phyloP scores from a whole-genome alignment of 495 filamentous ascomycete genomes.

The Penicillium silybi region DNA sequence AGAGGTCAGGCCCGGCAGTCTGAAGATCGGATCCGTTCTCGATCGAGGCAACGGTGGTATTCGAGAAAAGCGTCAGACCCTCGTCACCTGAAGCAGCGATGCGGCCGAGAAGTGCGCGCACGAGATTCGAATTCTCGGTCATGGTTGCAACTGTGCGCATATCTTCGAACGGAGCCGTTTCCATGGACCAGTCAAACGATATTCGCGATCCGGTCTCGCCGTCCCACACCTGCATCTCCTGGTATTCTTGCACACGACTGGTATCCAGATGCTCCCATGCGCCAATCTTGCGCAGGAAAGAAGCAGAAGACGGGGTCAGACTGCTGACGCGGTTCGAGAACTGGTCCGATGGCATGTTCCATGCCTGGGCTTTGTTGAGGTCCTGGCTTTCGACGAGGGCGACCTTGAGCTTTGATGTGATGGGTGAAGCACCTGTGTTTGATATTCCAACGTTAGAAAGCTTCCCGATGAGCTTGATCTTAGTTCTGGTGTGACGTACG shows the following conservation, averaged over 20 bases:
- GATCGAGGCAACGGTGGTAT: conserved; percentile 72
- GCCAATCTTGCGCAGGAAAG: conserved; percentile 70
- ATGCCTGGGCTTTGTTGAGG: conserved; percentile 59
- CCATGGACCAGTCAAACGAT: conserved; percentile 72
- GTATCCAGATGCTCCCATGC: conserved; percentile 76
- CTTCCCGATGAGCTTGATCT: background rate
- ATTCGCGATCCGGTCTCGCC: conserved; percentile 83
- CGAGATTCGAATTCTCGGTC: conserved; percentile 91
- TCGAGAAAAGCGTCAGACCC: conserved; percentile 64
- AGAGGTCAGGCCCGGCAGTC: conserved; percentile 66
- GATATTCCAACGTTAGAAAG: background rate
- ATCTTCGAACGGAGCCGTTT: conserved; percentile 44
- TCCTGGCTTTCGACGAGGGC: conserved; percentile 90
- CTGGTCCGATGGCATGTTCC: conserved; percentile 59
- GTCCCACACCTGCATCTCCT: conserved; percentile 97
- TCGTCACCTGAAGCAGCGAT: conserved; percentile 62
- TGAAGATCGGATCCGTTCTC: conserved; percentile 59
- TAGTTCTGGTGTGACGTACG: conserved; percentile 50
- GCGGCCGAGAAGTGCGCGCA: conserved; percentile 65
- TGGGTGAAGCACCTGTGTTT: conserved; percentile 57
- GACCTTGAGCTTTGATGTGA: conserved; percentile 72
- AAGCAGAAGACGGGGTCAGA: conserved; percentile 77
- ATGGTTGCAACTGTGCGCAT: conserved; percentile 80
- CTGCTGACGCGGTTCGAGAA: conserved; percentile 96
- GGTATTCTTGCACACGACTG: conserved; percentile 76